Base-by-base conservation (phyloP, 2,329 filamentous ascomycete genomes). In the Sporothrix inflata region DNA sequence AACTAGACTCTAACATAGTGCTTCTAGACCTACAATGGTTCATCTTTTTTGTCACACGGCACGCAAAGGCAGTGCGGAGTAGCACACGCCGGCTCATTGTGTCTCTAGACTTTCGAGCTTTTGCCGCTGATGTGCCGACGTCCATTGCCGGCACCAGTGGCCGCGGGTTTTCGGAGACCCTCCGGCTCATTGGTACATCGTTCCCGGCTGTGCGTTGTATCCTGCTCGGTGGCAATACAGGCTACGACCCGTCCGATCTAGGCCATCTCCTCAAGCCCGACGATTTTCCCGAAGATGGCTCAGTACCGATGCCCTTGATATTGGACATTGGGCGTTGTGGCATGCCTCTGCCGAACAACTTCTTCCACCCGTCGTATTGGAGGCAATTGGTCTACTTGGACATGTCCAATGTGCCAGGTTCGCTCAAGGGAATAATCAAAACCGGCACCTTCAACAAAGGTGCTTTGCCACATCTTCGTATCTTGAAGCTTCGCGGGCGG, bases 361-460 rank as follows among this genome's bases (percentile, higher is more conserved):
- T 87, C 72, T 85, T 86, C 73, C 75, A 70, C 1, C 78, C 79
- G 1, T 72, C 76, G 0, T 79, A 79, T 55, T 79, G 86, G 68
- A 77, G 78, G 4, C 77, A 78, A 14, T 75, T 89, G 45, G 80
- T 87, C 6, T 89, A 86, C 73, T 81, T 89, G 3, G 87, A 89
- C 71, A 74, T 88, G 9, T 89, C 87, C 0, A 79, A 81, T 24
- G 75, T 85, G n/a, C 83, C 83, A 0, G 85, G 84, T 0, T 85
- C 85, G 0, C 76, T 86, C 12, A 78, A 76, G 14, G 75, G 77
- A 0, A 78, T 78, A 1, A 66, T 83, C 9, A 63, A 61, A 45
- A 47, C 68, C 1, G 72, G 63, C 3, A 80, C 79, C 3, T 72
- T 74, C 30, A 21, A 24, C 4, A 70, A 42, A 1, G 68, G 71